Base-by-base conservation (phyloP, 2,329 filamentous ascomycete genomes). In the Cladosporium sp. region DNA sequence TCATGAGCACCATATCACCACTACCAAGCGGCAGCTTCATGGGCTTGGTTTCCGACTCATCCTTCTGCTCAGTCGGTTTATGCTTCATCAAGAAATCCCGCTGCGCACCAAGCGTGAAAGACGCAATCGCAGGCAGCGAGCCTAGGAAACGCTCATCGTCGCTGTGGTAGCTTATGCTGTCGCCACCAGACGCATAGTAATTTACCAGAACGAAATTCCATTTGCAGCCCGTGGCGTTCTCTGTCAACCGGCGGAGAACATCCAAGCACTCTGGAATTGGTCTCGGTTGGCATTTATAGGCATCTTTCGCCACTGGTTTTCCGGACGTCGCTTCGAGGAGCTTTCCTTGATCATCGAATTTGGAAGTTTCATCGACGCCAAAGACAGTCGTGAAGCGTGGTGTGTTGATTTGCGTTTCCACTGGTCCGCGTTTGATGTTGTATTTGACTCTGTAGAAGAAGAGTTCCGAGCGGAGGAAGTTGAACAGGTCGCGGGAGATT, bases 121-220 rank as follows among this genome's bases (percentile, higher is more conserved):
- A 88, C 1, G 86, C 86, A 48, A 92, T 91, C 7, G 81, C 78
- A 0, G 87, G 86, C 15, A 84, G 70, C 0, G 69, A 56, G 0
- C 86, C 87, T 0, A 92, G 75, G 57, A 92, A 93, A 5, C 79
- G 74, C 71, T 92, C 88, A 60, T 92, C 86, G 57, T 92, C 88
- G 42, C 83, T 86, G 66, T 92, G 86, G 61, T 85, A 92, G 9
- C 83, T 79, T 42, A 92, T 92, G 57, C 84, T 88, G 64, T 92
- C 86, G 5, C 80, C 72, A 0, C 87, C 86, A 3, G 78, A 79
- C n/a, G 84, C 83, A 62, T 92, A 92, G 69, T 92, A 92, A 62
- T 92, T 92, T 4, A 92, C 85, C 1, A 92, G 75, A 53, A 83
- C 86, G 63, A 91, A 88, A 63, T 92, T 92, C 69, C 85, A 92